Conservation (phyloP, 352 stramenopile species). For the Pythium phragmitis region DNA sequence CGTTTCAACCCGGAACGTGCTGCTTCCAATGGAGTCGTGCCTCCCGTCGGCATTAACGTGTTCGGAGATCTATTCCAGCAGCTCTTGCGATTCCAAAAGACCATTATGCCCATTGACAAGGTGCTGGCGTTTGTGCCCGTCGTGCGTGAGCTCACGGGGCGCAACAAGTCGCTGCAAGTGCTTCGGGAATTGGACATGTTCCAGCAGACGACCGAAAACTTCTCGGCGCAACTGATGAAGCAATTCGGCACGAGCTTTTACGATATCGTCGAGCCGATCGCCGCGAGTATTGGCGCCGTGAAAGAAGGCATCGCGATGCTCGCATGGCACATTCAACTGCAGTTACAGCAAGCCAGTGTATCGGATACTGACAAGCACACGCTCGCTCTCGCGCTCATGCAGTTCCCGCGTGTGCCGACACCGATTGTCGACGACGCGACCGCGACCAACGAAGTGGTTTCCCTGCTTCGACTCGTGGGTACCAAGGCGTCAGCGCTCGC, state of each 20-base stretch:
- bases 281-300: constrained; percentile 70
- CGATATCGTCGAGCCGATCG: constrained; percentile 84
- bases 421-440: neutral
- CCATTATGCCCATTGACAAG: constrained; percentile 67
- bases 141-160: constrained; percentile 36
- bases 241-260: constrained; percentile 78
- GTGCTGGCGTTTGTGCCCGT: constrained; percentile 48
- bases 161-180: constrained; percentile 62
- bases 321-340: constrained; percentile 54
- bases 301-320: constrained; percentile 87
- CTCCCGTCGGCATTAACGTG: constrained; percentile 16
- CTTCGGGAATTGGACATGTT: constrained; percentile 87
- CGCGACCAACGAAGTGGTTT: constrained; percentile 15
- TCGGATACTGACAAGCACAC: constrained; percentile 46
- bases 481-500: constrained; percentile 20
- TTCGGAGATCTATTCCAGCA: constrained; percentile 83
- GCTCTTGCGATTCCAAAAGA: constrained; percentile 66
- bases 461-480: constrained; percentile 26
- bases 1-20: constrained; percentile 28
- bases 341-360: constrained; percentile 49
- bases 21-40: neutral
- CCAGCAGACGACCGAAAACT: constrained; percentile 85
- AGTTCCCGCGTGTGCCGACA: constrained; percentile 53
- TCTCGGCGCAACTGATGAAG: constrained; percentile 55
- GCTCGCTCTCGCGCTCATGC: constrained; percentile 54